Percentiles rank a stretch among this genome's conserved stretches.
These are phyloP conservation scores for Cryomyces minteri DNA, from an alignment of 495 filamentous ascomycete species.

Conservation along the genomic window DNA sequence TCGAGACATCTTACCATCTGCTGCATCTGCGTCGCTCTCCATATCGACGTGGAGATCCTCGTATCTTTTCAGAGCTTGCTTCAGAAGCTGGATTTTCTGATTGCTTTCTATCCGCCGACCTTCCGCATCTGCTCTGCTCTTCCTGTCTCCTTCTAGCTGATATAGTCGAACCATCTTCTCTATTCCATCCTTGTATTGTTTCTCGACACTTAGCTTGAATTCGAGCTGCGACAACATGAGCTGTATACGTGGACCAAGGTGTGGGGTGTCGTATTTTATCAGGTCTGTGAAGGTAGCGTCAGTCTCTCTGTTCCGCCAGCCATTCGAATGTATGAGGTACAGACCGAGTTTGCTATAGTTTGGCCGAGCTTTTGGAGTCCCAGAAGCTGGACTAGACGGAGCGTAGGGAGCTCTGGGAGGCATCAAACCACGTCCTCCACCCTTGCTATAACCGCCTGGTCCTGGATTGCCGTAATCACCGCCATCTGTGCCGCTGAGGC, in stretches of 20 bases:
- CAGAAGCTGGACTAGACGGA: slow-evolving; percentile 47
- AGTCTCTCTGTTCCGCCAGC: slow-evolving; percentile 5
- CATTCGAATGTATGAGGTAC: slow-evolving; percentile 10
- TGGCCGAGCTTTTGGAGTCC: slow-evolving; percentile 54
- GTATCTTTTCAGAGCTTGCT: slow-evolving; percentile 89
- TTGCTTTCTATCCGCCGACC: slow-evolving; percentile 79
- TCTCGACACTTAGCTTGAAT: slow-evolving; percentile 97
- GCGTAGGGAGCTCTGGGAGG: slow-evolving; percentile 67
- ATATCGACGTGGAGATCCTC: slow-evolving; percentile 96
- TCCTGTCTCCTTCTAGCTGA: slow-evolving; percentile 93
- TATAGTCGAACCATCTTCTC: slow-evolving; percentile 99
- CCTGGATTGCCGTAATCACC: slow-evolving; percentile 34
- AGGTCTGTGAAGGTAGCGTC: slow-evolving; percentile 41
- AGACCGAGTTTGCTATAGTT: slow-evolving; percentile 95
- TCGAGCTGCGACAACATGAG: slow-evolving; percentile 97
- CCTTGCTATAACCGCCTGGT: slow-evolving; percentile 36
- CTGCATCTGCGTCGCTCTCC: slow-evolving; percentile 54
- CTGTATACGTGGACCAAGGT: slow-evolving; percentile 93
- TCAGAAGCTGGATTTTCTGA: slow-evolving; percentile 92
- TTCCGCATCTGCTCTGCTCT: slow-evolving; percentile 84
- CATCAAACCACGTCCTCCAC: slow-evolving; percentile 47
- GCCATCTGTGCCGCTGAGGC: slow-evolving; percentile 25
- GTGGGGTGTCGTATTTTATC: slow-evolving; percentile 94
- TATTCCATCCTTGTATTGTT: slow-evolving; percentile 97
- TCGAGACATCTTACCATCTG: slow-evolving; percentile 47